A percentile compares a stretch with the other conserved stretches of the same genome.
These are phyloP conservation scores for Solanum stenotomum DNA, from an alignment of 257 asterid species.

Conservation along the genomic window DNA sequence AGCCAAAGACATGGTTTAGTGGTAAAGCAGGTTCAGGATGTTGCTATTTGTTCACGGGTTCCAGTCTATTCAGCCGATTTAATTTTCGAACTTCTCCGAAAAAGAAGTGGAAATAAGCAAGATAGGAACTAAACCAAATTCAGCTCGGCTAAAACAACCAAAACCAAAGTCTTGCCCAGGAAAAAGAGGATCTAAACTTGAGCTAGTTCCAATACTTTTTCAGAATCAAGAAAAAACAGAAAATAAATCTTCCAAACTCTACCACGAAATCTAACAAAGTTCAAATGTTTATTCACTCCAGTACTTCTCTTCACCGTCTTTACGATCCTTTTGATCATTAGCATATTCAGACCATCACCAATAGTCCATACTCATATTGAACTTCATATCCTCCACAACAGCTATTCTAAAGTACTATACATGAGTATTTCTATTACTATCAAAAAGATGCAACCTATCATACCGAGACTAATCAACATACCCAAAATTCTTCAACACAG, in stretches of 20 bases:
- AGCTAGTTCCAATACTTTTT: background rate
- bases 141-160: background rate
- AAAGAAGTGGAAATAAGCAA: too few relatives aligned
- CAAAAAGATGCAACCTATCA: background rate
- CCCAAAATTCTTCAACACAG: background rate
- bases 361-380: constrained; percentile 3
- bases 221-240: background rate
- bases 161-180: background rate
- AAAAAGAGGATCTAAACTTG: background rate
- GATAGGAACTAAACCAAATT: background rate
- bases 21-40: too few relatives aligned
- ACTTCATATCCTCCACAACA: constrained; percentile 56
- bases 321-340: background rate
- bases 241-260: background rate
- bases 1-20: too few relatives aligned
- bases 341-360: background rate
- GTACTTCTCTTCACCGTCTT: constrained; percentile 41
- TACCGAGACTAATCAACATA: background rate
- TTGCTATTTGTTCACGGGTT: too few relatives aligned
- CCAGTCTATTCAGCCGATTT: too few relatives aligned
- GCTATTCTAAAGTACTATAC: constrained; percentile 1
- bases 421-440: background rate
- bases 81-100: too few relatives aligned
- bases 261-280: background rate
- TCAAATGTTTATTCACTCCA: constrained; percentile 47